Conservation (phyloP, 768 basidiomycete species). For the Suillus brevipes region DNA sequence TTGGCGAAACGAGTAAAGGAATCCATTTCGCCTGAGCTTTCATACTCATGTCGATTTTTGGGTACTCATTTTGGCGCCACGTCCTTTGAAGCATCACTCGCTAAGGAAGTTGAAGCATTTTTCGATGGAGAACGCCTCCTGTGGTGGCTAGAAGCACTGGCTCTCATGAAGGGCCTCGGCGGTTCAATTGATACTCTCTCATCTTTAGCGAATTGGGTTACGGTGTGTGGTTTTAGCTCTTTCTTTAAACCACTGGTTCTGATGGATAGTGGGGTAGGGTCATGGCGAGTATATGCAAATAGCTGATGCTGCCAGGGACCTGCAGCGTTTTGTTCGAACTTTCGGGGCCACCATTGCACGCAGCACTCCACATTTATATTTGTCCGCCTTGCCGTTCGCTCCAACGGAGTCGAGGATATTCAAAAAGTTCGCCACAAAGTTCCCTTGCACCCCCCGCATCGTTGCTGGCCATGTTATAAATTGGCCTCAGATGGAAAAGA, state of each 20-base stretch:
- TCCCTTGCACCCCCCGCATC: neutral
- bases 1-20: constrained; percentile 13
- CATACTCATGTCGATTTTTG: constrained; percentile 36
- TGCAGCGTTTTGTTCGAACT: constrained; percentile 11
- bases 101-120: constrained; percentile 19
- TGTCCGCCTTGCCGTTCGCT: constrained; percentile 10
- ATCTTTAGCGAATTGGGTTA: neutral
- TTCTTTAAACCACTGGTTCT: neutral
- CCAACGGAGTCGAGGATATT: constrained; percentile 22
- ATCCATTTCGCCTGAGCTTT: constrained; percentile 25
- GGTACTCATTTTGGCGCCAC: constrained; percentile 26
- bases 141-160: neutral
- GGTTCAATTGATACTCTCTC: neutral
- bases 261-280: neutral
- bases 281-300: neutral
- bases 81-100: neutral
- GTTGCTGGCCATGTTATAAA: neutral
- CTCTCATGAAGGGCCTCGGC: constrained; percentile 18
- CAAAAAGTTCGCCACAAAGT: constrained; percentile 17
- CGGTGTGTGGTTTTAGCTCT: neutral
- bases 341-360: constrained; percentile 15
- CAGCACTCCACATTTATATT: too few species aligned
- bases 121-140: constrained; percentile 15
- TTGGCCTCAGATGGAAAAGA: neutral
- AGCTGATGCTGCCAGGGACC: constrained; percentile 7